Percentiles rank a stretch among this genome's conserved stretches.
Evolutionary conservation across 805 yeast species (phyloP).

Genomic region (Pichia deserticola): DNA sequence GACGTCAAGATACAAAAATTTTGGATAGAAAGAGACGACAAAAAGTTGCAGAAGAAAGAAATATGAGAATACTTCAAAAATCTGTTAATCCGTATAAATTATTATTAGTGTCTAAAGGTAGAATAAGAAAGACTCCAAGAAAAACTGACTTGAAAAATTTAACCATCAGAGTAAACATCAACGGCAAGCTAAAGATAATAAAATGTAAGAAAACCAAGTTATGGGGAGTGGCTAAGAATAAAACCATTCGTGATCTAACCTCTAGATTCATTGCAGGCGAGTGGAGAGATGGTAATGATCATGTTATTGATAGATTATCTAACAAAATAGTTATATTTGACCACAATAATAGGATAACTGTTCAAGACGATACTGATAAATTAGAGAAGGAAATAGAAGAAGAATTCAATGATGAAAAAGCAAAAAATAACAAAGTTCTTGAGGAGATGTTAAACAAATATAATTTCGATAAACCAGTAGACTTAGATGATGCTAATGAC

Average conservation of each 20-base stretch:
- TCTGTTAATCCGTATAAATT: conserved; percentile 29
- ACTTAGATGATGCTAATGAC: conserved; percentile 29
- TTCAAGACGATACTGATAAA: conserved; percentile 3
- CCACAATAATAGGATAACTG: conserved; percentile 15
- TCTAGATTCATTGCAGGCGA: conserved; percentile 53
- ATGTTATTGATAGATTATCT: conserved; percentile 57
- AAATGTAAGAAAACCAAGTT: conserved; percentile 67
- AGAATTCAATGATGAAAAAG: conserved; percentile 36
- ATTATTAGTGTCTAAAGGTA: conserved; percentile 36
- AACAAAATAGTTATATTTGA: conserved; percentile 22
- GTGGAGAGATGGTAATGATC: conserved; percentile 79
- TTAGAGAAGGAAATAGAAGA: conserved; percentile 10
- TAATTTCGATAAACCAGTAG: conserved; percentile 48
- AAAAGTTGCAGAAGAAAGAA: conserved; percentile 29
- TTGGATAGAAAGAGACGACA: conserved; percentile 26
- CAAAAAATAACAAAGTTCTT: conserved; percentile 39
- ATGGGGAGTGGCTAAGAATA: conserved; percentile 84
- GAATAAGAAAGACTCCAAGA: conserved; percentile 52
- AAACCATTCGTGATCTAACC: conserved; percentile 53
- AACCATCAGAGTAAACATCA: conserved; percentile 57
- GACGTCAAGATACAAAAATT: conserved; percentile 31
- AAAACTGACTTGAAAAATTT: conserved; percentile 40
- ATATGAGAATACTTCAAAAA: conserved; percentile 38
- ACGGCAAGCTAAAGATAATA: conserved; percentile 48
- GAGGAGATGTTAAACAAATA: conserved; percentile 39